Percentiles rank a stretch among this genome's conserved stretches.
phyloP scores from a whole-genome alignment of 2,329 filamentous ascomycete genomes.

The Ilyonectria robusta region DNA sequence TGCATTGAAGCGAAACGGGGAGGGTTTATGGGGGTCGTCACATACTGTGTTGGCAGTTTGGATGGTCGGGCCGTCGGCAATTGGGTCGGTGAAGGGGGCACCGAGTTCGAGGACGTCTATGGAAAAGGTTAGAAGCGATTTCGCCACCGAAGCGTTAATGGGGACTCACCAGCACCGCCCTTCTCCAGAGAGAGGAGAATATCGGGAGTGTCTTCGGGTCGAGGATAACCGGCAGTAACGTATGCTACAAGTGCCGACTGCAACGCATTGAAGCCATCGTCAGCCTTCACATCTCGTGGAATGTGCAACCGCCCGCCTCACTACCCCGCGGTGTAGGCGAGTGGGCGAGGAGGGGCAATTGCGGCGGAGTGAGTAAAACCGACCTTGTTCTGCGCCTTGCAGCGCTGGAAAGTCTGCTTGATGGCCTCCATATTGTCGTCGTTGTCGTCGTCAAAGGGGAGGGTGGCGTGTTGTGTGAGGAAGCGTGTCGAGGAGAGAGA shows the following conservation, averaged over 20 bases:
- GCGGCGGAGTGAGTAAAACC: constrained; percentile 45
- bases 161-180: constrained; percentile 83
- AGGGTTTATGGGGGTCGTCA: constrained; percentile 34
- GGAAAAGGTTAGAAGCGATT: constrained; percentile 28
- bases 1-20: neutral
- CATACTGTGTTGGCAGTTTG: constrained; percentile 91
- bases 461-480: neutral
- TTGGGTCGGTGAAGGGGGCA: constrained; percentile 97
- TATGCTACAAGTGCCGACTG: constrained; percentile 93
- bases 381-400: constrained; percentile 72
- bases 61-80: constrained; percentile 97
- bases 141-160: constrained; percentile 13
- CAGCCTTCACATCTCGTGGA: constrained; percentile 32
- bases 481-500: constrained; percentile 17
- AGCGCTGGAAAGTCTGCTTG: constrained; percentile 71
- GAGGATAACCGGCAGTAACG: constrained; percentile 94
- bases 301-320: constrained; percentile 8
- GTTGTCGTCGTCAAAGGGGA: constrained; percentile 4
- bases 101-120: constrained; percentile 93
- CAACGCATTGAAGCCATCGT: constrained; percentile 36
- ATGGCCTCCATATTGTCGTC: constrained; percentile 66
- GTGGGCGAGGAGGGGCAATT: constrained; percentile 45
- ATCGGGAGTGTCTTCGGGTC: constrained; percentile 83
- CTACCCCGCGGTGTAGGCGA: constrained; percentile 43
- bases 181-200: constrained; percentile 92